Evolutionary conservation across 164 flowering plant genomes (phyloP).

Genomic region (Vitis riparia): DNA sequence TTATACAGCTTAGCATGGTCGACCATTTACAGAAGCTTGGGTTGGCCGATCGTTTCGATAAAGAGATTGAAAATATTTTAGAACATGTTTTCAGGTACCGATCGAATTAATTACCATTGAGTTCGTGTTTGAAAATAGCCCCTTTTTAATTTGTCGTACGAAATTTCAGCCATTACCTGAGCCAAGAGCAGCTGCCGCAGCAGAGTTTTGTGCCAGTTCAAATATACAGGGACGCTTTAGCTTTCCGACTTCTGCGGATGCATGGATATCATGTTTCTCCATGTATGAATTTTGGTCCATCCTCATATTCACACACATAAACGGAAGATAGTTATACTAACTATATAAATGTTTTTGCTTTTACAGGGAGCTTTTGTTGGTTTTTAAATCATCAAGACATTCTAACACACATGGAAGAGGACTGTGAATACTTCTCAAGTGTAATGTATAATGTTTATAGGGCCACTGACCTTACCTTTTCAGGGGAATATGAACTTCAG

Average conservation of each 20-base stretch:
- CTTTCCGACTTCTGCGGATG: conserved; percentile 41
- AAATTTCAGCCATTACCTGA: conserved; percentile 25
- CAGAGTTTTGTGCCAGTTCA: conserved; percentile 7
- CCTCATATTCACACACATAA: too few relatives aligned
- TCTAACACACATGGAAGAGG: conserved; percentile 16
- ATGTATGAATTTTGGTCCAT: conserved; percentile 18
- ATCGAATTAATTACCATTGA: too few relatives aligned
- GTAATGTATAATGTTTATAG: conserved; percentile 31
- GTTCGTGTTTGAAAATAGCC: too few relatives aligned
- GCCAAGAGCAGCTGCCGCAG: conserved; percentile 1
- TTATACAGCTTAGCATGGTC: conserved; percentile 26
- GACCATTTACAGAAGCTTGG: conserved; percentile 28
- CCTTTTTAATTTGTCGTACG: too few relatives aligned
- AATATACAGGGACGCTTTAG: conserved; percentile 38
- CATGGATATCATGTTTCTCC: conserved; percentile 38
- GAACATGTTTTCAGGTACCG: conserved; percentile 23
- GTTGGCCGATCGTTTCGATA: conserved; percentile 10
- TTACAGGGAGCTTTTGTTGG: conserved; percentile 32
- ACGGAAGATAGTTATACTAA: too few relatives aligned
- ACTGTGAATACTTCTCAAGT: conserved; percentile 17
- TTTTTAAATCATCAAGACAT: conserved; percentile 22
- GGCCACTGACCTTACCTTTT: conserved; percentile 41
- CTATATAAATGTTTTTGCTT: background rate
- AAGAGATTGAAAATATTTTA: conserved; percentile 21
- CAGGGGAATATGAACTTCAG: conserved; percentile 29